A percentile compares a stretch with the other conserved stretches of the same genome.
These are phyloP conservation scores for Lecanosticta acicola DNA, from an alignment of 2,329 filamentous ascomycete genomes.

Conservation along the genomic window DNA sequence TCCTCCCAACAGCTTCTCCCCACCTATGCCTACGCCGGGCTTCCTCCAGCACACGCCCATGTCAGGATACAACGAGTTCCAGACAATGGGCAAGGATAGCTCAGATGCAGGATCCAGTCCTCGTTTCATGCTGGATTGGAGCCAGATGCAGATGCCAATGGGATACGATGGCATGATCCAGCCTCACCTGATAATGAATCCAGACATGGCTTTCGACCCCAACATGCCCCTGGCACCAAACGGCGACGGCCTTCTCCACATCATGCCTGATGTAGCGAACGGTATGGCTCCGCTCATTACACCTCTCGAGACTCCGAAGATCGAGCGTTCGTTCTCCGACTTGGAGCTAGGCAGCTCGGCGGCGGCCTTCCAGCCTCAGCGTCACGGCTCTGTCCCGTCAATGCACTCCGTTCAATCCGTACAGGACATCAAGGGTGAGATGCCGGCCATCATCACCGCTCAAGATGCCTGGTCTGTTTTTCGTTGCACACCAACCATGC, in stretches of 20 bases:
- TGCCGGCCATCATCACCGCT: slow-evolving; percentile 45
- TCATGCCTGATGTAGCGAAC: slow-evolving; percentile 41
- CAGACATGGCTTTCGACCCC: slow-evolving; percentile 43
- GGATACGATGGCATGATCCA: slow-evolving; percentile 41
- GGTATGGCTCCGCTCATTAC: slow-evolving; percentile 39
- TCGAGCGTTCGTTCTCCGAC: slow-evolving; percentile 45
- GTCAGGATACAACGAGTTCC: slow-evolving; percentile 44
- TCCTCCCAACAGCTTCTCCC: slow-evolving; percentile 22
- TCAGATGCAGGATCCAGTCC: slow-evolving; percentile 42
- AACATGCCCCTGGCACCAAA: slow-evolving; percentile 35
- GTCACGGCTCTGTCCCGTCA: slow-evolving; percentile 31
- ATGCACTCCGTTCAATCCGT: slow-evolving; percentile 12
- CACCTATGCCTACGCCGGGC: slow-evolving; percentile 19
- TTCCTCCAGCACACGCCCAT: slow-evolving; percentile 43
- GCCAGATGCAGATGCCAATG: slow-evolving; percentile 41
- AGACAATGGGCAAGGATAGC: slow-evolving; percentile 34
- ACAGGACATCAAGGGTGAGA: slow-evolving; percentile 32
- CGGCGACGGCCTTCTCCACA: slow-evolving; percentile 39
- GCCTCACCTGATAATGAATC: slow-evolving; percentile 40
- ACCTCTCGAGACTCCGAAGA: slow-evolving; percentile 43
- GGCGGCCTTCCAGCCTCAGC: slow-evolving; percentile 37
- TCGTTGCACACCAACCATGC: slow-evolving; percentile 46
- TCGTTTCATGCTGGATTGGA: slow-evolving; percentile 47
- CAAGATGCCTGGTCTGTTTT: slow-evolving; percentile 51
- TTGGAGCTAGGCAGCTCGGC: slow-evolving; percentile 42